Base-by-base conservation (phyloP, 306 rosid species). In the Carpinus viminea region DNA sequence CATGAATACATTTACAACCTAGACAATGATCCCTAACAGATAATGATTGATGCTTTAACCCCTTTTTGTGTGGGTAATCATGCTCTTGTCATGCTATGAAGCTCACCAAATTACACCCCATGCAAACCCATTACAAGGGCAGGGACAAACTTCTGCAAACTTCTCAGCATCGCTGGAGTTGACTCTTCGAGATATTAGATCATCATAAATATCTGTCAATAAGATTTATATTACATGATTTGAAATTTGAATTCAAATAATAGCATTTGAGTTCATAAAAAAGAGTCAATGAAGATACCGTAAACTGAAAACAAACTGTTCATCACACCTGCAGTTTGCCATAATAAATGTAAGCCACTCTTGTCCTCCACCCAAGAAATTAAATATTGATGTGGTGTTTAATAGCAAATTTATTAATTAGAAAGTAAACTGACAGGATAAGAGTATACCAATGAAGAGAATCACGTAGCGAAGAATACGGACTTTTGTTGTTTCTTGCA, bases 31-130 rank as follows among this genome's bases (percentile, higher is more conserved):
- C 76, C 72, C 31, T 36, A 70, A n/a, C 20, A 60, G 61, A 61
- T 60, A 18, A 11, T 38, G 21, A 21, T 59, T 17, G 13, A 64
- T 64, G 21, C 47, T 64, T 7, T 64, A 26, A 31, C 20, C 10
- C 24, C 43, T 51, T 71, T 10, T 73, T 74, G 7, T 17, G 53
- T 28, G 21, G 59, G 41, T 57, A 76, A 73, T 82, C 26, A 53
- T 38, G 36, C 36, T 34, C 53, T 72, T 65, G 7, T 12, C 56
- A 56, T 55, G 77, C 38, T 26, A 54, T 2, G 79, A 77, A 78
- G 66, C 92, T 88, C 81, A 94, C 98, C 98, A 94, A 81, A 94
- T 85, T 84, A 94, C 91, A 65, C 98, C 98, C 98, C 98, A 94
- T 71, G 86, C 97, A 45, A 91, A 68, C 55, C 98, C 98, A 88